Evolutionary conservation across 2,329 filamentous ascomycete species (phyloP).

Genomic region (Penicillium sp.): DNA sequence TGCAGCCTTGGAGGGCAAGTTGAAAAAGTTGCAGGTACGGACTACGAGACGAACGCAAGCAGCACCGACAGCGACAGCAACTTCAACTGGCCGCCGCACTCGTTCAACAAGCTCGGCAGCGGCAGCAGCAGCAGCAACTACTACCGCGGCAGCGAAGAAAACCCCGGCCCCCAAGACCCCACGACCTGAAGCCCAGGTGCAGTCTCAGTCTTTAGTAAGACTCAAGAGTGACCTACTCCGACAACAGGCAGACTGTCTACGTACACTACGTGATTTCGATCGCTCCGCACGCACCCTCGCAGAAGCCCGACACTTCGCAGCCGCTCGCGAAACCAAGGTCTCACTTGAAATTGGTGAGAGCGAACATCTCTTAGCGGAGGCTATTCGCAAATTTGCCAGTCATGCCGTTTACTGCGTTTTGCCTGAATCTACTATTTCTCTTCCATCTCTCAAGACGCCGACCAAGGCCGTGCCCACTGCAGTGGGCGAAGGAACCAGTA

Average conservation of each 20-base stretch:
- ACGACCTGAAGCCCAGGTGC: conserved; percentile 24
- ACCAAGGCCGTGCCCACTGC: conserved; percentile 18
- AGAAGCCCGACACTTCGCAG: conserved; percentile 37
- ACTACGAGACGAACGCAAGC: conserved; percentile 30
- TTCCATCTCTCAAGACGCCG: conserved; percentile 66
- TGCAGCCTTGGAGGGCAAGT: conserved; percentile 45
- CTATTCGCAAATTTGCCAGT: conserved; percentile 62
- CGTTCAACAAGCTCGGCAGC: conserved; percentile 32
- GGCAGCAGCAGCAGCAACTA: conserved; percentile 23
- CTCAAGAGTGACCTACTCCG: conserved; percentile 56
- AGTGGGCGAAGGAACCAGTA: conserved; percentile 43
- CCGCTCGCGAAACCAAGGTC: conserved; percentile 64
- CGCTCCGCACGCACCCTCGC: conserved; percentile 61
- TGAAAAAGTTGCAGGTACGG: conserved; percentile 47
- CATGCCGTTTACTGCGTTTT: conserved; percentile 88
- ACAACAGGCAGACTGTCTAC: conserved; percentile 55
- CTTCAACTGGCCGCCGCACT: conserved; percentile 31
- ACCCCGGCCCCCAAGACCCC: conserved; percentile 18
- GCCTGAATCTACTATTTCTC: conserved; percentile 89
- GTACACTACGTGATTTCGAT: conserved; percentile 56
- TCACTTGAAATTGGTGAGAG: conserved; percentile 50
- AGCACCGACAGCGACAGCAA: conserved; percentile 25
- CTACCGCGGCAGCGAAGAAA: conserved; percentile 28
- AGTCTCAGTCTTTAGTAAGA: conserved; percentile 45
- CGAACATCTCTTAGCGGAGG: conserved; percentile 42